Conservation (phyloP, 257 asterid genomes). For the Scutellaria galericulata region DNA sequence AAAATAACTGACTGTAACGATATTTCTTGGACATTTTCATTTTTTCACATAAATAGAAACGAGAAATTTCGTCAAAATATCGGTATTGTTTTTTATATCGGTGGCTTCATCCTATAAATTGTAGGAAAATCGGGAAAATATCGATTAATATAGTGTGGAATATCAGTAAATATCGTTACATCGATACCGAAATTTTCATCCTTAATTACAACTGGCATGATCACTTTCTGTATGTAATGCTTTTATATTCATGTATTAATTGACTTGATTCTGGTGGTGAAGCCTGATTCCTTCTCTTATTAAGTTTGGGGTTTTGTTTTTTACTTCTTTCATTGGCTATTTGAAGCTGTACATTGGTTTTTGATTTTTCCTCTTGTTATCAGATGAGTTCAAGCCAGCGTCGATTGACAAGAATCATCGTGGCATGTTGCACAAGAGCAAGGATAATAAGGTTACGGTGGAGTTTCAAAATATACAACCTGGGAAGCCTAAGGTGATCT, state of each 20-base stretch:
- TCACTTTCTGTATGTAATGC: too few species aligned
- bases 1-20: too few species aligned
- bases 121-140: too few species aligned
- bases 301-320: neutral
- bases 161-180: too few species aligned
- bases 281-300: neutral
- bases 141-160: too few species aligned
- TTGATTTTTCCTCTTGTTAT: neutral
- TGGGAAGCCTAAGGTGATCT: conserved; percentile 86
- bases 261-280: conserved; percentile 24
- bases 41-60: too few species aligned
- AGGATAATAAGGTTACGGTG: conserved; percentile 84
- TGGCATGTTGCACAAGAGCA: conserved; percentile 84
- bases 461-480: conserved; percentile 85
- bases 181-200: too few species aligned
- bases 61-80: too few species aligned
- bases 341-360: conserved; percentile 16
- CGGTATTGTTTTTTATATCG: too few species aligned
- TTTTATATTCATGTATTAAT: neutral
- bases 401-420: conserved; percentile 90
- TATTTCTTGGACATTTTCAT: too few species aligned
- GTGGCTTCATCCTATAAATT: too few species aligned
- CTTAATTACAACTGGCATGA: too few species aligned
- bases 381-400: conserved; percentile 99
- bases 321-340: neutral